Evolutionary conservation across 2,329 filamentous ascomycete genomes (phyloP), one percentile per base, ranked within the genome.

Genomic region (Hypoxylon sp.): DNA sequence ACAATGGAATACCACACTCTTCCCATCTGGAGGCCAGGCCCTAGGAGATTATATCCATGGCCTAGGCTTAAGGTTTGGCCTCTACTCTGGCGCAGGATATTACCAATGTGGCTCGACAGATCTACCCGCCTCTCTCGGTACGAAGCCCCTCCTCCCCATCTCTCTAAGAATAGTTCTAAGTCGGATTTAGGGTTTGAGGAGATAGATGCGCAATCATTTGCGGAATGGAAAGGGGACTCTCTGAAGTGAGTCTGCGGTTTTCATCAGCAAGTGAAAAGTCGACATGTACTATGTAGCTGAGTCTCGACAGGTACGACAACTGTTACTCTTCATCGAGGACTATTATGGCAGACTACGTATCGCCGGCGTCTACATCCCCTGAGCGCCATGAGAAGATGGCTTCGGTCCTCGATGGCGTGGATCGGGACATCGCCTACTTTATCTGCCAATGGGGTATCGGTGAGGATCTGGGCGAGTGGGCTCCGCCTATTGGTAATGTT

Each of bases 381-480:
- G 69, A 77, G 0, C 80, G 83, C 0, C 84, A 85, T 62, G 72
- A 81, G 9, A 82, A 80, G 49, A 87, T 86, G 84, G 81, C 81
- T 0, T 71, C 76, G 0, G 79, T 81, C 0, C 74, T 86, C 0
- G 75, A 80, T 3, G 71, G 74, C 0, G 77, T 80, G 0, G 73
- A 80, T n/a, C 79, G 81, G 0, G 75, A 81, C 4, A 82, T 86
- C 1, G 73, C 83, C 2, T 86, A 85, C 63, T 83, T 83, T 36
- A 79, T 86, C 7, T 87, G 85, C 66, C 85, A 87, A 72, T 87
- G 85, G 85, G 85, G 84, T 0, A 77, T 86, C 4, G 84, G 83
- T 1, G 73, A 80, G 25, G 79, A 86, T 48, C 79, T 85, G 0
- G 81, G 82, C 0, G 77, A 79, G 3, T 86, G 84, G 77, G 83